phyloP scores from a whole-genome alignment of 768 basidiomycete species.

The Xerocomus potaroensis region DNA sequence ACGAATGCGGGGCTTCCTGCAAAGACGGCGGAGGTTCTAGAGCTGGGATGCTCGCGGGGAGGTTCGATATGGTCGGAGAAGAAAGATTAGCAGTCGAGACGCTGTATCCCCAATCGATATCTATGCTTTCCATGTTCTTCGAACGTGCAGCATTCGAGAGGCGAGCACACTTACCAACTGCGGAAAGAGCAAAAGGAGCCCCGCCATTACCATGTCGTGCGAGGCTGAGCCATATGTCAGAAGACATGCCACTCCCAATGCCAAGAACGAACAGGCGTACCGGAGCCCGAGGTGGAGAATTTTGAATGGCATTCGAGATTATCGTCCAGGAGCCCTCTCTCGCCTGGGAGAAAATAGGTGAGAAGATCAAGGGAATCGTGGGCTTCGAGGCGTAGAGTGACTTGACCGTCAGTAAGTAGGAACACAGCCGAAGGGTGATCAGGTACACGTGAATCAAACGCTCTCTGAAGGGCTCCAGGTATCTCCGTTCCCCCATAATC shows the following conservation, averaged over 20 bases:
- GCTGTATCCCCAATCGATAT: conserved; percentile 46
- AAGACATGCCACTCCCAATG: conserved; percentile 49
- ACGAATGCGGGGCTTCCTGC: conserved; percentile 30
- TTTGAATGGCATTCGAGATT: conserved; percentile 30
- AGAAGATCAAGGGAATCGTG: neutral
- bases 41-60: conserved; percentile 9
- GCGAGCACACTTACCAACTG: conserved; percentile 42
- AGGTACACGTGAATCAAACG: conserved; percentile 34
- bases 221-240: conserved; percentile 47
- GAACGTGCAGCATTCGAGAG: conserved; percentile 50
- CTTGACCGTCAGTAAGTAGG: conserved; percentile 56
- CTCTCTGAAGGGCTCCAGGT: conserved; percentile 34
- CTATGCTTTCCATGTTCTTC: conserved; percentile 41
- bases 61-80: conserved; percentile 15
- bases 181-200: conserved; percentile 41
- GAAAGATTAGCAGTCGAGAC: neutral
- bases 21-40: conserved; percentile 34
- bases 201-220: conserved; percentile 51
- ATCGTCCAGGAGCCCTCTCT: conserved; percentile 13
- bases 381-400: conserved; percentile 19
- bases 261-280: conserved; percentile 56
- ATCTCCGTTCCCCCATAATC: conserved; percentile 53
- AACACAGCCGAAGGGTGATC: conserved; percentile 46
- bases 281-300: conserved; percentile 27
- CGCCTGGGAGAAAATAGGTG: conserved; percentile 1